phyloP scores from a whole-genome alignment of 345 rosid genomes.

The Leavenworthia alabamica region DNA sequence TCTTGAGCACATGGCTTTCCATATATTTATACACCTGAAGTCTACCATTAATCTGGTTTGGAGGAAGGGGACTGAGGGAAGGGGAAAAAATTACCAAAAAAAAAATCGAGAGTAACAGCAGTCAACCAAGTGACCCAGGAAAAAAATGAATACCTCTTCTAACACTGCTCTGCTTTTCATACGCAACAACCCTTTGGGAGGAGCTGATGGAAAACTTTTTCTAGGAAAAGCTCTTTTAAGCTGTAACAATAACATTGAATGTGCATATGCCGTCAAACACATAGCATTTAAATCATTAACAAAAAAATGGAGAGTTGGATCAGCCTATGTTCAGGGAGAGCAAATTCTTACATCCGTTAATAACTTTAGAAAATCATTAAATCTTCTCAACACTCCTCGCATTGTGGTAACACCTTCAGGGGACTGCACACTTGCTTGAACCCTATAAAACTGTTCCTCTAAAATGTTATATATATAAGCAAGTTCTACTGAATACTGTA shows the following conservation, averaged over 20 bases:
- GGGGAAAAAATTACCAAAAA: not conserved
- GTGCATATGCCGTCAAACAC: conserved; percentile 4
- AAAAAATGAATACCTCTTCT: conserved; percentile 73
- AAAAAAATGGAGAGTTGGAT: not conserved
- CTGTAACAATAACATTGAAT: conserved; percentile 41
- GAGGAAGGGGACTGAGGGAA: not conserved
- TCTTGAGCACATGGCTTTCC: conserved; percentile 18
- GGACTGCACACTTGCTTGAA: conserved; percentile 84
- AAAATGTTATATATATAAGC: conserved; percentile 13
- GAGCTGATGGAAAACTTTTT: conserved; percentile 79
- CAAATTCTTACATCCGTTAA: conserved; percentile 62
- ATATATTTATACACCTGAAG: not conserved
- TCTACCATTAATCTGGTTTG: not conserved
- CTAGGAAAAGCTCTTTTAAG: conserved; percentile 70
- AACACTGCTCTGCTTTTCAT: conserved; percentile 79
- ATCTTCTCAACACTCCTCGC: conserved; percentile 76
- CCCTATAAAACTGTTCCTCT: conserved; percentile 91
- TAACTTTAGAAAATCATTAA: conserved; percentile 85
- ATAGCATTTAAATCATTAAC: not conserved
- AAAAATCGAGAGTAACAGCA: conserved; percentile 1
- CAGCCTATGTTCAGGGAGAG: not conserved
- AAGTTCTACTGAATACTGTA: not conserved
- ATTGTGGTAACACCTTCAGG: conserved; percentile 74
- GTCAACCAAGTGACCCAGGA: conserved; percentile 2
- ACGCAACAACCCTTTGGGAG: conserved; percentile 89